Evolutionary conservation across 768 basidiomycete species (phyloP).

Genomic region (Solioccasus polychromus): DNA sequence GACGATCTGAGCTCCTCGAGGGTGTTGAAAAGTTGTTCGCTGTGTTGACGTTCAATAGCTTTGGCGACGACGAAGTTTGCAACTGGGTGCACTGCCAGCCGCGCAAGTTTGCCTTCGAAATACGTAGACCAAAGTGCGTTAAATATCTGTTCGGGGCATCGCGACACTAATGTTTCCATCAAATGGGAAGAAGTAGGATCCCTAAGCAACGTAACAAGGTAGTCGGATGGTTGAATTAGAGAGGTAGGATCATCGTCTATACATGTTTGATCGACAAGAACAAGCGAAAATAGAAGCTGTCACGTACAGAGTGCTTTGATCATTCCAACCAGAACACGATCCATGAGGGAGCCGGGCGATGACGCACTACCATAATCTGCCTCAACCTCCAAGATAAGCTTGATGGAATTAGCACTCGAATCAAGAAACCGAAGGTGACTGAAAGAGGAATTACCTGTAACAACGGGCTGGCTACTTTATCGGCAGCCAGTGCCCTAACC

Average conservation of each 20-base stretch:
- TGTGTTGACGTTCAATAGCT: slow-evolving; percentile 62
- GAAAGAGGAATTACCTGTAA: slow-evolving; percentile 53
- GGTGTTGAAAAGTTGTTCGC: slow-evolving; percentile 50
- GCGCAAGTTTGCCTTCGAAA: slow-evolving; percentile 67
- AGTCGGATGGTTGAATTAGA: slow-evolving; percentile 63
- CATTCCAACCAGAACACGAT: slow-evolving; percentile 72
- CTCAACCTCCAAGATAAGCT: slow-evolving; percentile 87
- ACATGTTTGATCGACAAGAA: background rate
- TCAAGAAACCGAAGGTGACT: slow-evolving; percentile 6
- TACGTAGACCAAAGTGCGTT: slow-evolving; percentile 71
- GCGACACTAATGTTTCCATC: slow-evolving; percentile 73
- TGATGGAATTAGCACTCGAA: slow-evolving; percentile 6
- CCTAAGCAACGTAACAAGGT: slow-evolving; percentile 75
- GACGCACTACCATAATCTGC: slow-evolving; percentile 59
- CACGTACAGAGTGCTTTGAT: slow-evolving; percentile 62
- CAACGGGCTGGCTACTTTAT: slow-evolving; percentile 74
- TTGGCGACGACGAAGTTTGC: slow-evolving; percentile 92
- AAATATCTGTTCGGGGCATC: slow-evolving; percentile 62
- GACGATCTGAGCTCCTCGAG: slow-evolving; percentile 57
- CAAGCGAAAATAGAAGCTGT: background rate
- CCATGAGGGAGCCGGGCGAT: slow-evolving; percentile 71
- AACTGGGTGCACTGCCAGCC: slow-evolving; percentile 81
- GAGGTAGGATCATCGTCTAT: slow-evolving; percentile 42
- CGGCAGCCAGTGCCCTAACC: slow-evolving; percentile 70
- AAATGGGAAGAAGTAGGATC: slow-evolving; percentile 89